Conservation (phyloP, 306 rosid genomes). For the Cucurbita ficifolia region DNA sequence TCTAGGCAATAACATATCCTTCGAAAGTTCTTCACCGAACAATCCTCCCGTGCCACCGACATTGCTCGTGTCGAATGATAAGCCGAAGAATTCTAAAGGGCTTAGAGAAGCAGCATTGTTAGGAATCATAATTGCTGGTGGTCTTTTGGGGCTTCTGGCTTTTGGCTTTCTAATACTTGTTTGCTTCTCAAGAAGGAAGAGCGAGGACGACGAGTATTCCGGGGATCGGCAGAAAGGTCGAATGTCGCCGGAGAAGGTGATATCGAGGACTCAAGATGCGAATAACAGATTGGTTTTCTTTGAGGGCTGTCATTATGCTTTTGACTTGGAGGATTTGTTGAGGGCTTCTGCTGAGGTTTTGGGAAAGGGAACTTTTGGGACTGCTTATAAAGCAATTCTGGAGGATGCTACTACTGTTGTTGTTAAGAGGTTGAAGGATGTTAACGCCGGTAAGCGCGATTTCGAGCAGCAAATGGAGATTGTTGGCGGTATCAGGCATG, state of each 20-base stretch:
- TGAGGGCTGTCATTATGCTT: conserved; percentile 62
- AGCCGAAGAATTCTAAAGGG: conserved; percentile 24
- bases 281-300: conserved; percentile 61
- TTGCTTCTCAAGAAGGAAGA: conserved; percentile 39
- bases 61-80: conserved; percentile 8
- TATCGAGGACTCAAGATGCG: conserved; percentile 59
- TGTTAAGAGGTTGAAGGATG: conserved; percentile 79
- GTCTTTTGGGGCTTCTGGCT: conserved; percentile 35
- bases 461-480: conserved; percentile 79
- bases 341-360: conserved; percentile 92
- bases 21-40: conserved; percentile 7
- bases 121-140: conserved; percentile 38
- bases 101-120: conserved; percentile 40
- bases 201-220: conserved; percentile 10
- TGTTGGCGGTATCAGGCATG: conserved; percentile 67
- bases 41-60: conserved; percentile 35
- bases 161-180: conserved; percentile 33
- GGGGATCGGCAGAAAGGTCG: conserved; percentile 53
- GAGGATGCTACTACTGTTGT: conserved; percentile 75
- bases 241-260: conserved; percentile 73
- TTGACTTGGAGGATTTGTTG: conserved; percentile 85
- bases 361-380: conserved; percentile 87
- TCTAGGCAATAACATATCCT: conserved; percentile 43
- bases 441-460: conserved; percentile 46
- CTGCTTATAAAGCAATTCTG: conserved; percentile 60